These are phyloP conservation scores for Pseudohalonectria lignicola DNA, from an alignment of 2,329 filamentous ascomycete genomes.

Conservation along the genomic window DNA sequence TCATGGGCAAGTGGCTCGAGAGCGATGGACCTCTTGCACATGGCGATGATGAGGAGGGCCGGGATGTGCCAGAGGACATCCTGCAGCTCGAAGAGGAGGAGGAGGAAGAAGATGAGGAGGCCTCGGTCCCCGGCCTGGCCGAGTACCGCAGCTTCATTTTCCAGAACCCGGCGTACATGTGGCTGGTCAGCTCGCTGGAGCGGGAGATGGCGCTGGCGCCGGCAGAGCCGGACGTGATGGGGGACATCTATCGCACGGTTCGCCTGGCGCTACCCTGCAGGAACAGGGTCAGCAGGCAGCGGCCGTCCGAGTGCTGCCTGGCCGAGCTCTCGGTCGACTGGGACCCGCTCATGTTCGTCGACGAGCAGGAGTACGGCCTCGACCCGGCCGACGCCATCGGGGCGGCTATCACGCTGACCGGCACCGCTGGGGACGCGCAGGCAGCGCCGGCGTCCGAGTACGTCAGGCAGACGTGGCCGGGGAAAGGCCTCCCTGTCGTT, in stretches of 20 bases:
- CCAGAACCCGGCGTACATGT: neutral
- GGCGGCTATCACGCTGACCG: neutral
- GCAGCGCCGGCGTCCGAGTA: neutral
- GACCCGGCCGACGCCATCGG: neutral
- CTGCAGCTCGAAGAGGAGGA: neutral
- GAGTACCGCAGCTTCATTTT: neutral
- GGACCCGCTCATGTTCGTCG: neutral
- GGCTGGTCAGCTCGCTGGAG: neutral
- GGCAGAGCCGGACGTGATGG: neutral
- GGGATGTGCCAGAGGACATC: too few species aligned
- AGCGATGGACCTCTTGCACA: neutral
- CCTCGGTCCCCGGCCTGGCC: neutral
- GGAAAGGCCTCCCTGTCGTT: neutral
- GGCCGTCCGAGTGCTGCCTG: neutral
- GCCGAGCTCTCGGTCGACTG: neutral
- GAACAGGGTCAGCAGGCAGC: neutral
- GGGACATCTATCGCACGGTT: neutral
- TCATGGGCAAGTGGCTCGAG: too few species aligned
- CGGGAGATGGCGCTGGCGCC: neutral
- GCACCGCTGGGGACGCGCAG: neutral
- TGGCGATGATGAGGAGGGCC: neutral
- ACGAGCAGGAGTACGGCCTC: neutral
- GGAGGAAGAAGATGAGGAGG: neutral
- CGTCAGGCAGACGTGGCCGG: neutral
- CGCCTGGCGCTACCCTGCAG: neutral